Evolutionary conservation across 768 basidiomycete species (phyloP).

Genomic region (Boletus pseudopeckii): DNA sequence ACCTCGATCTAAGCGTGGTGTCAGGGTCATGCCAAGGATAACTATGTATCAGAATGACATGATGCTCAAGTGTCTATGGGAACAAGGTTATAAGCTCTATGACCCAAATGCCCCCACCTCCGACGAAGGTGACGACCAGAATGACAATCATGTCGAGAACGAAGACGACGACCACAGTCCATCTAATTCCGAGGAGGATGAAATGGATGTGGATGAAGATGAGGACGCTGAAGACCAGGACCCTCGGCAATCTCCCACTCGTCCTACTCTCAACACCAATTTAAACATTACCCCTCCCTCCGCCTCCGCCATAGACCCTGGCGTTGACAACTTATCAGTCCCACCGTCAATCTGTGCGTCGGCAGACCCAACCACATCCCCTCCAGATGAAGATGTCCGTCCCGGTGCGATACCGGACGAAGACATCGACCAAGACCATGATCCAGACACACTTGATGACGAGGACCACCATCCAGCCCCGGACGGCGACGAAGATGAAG

Average conservation of each 20-base stretch:
- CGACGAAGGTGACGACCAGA: slow-evolving; percentile 15
- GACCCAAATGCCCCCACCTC: slow-evolving; percentile 19
- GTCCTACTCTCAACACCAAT: slow-evolving; percentile 17
- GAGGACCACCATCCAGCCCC: slow-evolving; percentile 19
- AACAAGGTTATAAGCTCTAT: slow-evolving; percentile 14
- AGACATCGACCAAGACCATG: slow-evolving; percentile 25
- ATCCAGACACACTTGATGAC: slow-evolving; percentile 21
- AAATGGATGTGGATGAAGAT: slow-evolving; percentile 34
- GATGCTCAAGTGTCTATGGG: slow-evolving; percentile 13
- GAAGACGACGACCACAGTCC: slow-evolving; percentile 12
- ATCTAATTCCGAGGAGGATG: slow-evolving; percentile 19
- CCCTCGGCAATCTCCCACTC: slow-evolving; percentile 21
- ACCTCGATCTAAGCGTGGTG: slow-evolving; percentile 19
- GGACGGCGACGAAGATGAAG: slow-evolving; percentile 34
- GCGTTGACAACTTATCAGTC: slow-evolving; percentile 16
- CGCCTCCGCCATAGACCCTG: slow-evolving; percentile 18
- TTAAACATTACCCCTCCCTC: slow-evolving; percentile 8
- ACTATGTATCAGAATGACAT: neutral
- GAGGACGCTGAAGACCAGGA: slow-evolving; percentile 27
- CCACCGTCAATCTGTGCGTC: slow-evolving; percentile 21
- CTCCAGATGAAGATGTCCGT: slow-evolving; percentile 12
- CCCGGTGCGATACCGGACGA: slow-evolving; percentile 24
- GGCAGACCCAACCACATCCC: slow-evolving; percentile 19
- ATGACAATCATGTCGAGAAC: neutral
- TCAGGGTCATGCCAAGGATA: neutral